Percentiles rank a stretch among this genome's conserved stretches.
Evolutionary conservation across 2,329 filamentous ascomycete species (phyloP).

Genomic region (Teratosphaeria nubilosa): DNA sequence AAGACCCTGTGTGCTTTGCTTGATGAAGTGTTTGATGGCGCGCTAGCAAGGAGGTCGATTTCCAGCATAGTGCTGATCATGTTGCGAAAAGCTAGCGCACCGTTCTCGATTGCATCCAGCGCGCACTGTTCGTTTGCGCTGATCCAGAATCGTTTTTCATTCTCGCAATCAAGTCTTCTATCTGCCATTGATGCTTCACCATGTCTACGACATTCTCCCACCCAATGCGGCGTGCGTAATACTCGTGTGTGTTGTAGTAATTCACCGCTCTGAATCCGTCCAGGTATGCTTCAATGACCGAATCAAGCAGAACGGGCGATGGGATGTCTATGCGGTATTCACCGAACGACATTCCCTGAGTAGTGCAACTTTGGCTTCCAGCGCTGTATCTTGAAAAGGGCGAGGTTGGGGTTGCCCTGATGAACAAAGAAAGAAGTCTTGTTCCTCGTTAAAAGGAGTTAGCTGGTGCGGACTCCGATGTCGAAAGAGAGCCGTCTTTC

Average conservation of each 20-base stretch:
- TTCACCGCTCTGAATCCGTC: too few relatives aligned
- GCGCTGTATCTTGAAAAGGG: too few relatives aligned
- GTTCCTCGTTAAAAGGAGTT: too few relatives aligned
- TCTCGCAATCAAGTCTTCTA: not conserved
- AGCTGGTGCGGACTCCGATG: too few relatives aligned
- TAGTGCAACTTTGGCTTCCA: too few relatives aligned
- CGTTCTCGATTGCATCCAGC: not conserved
- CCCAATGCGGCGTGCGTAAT: not conserved
- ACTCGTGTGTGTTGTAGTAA: not conserved
- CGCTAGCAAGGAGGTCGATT: not conserved
- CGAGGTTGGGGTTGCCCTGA: not conserved
- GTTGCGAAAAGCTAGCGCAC: not conserved
- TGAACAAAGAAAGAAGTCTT: too few relatives aligned
- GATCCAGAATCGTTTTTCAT: not conserved
- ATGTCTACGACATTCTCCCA: not conserved
- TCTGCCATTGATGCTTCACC: not conserved
- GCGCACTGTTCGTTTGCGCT: not conserved
- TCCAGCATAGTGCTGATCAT: not conserved
- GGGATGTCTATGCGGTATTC: too few relatives aligned
- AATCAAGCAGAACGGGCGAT: too few relatives aligned
- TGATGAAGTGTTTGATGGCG: not conserved
- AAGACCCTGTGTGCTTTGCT: not conserved
- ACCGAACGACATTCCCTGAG: too few relatives aligned
- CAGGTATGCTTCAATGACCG: too few relatives aligned
- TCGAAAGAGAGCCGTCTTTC: not conserved